phyloP scores from a whole-genome alignment of 2,329 filamentous ascomycete species.

The Trichoderma hamatum region DNA sequence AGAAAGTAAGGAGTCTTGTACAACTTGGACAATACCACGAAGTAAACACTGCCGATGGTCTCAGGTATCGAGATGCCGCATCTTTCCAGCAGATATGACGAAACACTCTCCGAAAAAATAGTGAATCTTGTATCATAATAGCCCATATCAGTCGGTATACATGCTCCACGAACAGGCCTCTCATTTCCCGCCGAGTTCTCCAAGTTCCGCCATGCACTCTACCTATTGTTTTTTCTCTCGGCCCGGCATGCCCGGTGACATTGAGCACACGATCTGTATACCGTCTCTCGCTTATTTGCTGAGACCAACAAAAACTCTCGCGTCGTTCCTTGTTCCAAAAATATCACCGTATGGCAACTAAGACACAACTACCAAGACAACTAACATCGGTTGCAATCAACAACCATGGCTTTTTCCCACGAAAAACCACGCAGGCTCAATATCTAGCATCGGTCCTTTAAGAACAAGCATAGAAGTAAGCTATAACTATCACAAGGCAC shows the following conservation, averaged over 20 bases:
- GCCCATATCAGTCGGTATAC: background rate
- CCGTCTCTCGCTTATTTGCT: slow-evolving; percentile 5
- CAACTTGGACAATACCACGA: background rate
- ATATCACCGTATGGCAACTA: too few relatives aligned
- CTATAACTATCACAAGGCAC: background rate
- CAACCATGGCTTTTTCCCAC: background rate
- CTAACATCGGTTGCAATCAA: background rate
- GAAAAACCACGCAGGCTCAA: background rate
- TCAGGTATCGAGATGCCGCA: background rate
- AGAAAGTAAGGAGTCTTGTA: background rate
- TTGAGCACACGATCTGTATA: background rate
- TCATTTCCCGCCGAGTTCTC: background rate
- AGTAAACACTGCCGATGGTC: background rate
- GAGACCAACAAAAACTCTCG: background rate
- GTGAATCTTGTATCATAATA: background rate
- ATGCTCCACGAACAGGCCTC: background rate
- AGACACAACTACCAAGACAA: too few relatives aligned
- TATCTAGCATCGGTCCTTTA: background rate
- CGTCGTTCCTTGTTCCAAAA: background rate
- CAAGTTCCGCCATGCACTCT: background rate
- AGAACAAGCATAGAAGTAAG: background rate
- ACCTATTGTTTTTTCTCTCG: background rate
- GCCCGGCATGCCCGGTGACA: background rate
- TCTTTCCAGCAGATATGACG: background rate
- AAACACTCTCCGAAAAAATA: background rate